These are phyloP conservation scores for Cordyceps cicadae DNA, from an alignment of 2,329 filamentous ascomycete genomes.

Conservation along the genomic window DNA sequence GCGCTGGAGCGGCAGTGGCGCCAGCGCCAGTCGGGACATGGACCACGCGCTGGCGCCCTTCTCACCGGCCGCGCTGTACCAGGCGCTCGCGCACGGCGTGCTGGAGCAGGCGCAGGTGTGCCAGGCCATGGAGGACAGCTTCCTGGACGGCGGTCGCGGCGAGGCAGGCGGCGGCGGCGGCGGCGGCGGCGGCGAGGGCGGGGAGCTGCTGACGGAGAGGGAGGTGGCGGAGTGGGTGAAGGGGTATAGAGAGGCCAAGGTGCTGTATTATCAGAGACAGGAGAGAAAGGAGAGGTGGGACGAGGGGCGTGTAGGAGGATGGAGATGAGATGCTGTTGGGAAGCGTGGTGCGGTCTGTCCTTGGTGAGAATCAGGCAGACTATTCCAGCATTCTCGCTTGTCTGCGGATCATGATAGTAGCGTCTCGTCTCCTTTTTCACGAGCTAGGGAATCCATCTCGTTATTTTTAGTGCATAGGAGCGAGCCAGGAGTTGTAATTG, in stretches of 20 bases:
- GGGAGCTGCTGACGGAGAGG: constrained; percentile 55
- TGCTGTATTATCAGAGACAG: constrained; percentile 67
- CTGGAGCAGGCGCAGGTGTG: constrained; percentile 78
- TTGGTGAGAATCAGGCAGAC: not conserved
- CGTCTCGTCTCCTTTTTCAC: not conserved
- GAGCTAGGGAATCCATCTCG: not conserved
- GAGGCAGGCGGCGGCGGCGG: constrained; percentile 51
- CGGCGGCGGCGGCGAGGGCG: constrained; percentile 20
- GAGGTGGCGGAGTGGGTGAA: constrained; percentile 81
- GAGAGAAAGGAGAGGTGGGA: constrained; percentile 94
- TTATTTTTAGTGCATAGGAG: too few species aligned
- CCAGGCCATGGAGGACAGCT: constrained; percentile 82
- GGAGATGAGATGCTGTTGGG: constrained; percentile 54
- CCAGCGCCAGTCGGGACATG: constrained; percentile 76
- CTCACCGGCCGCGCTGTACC: constrained; percentile 78
- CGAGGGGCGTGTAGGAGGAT: constrained; percentile 87
- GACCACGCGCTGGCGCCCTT: constrained; percentile 78
- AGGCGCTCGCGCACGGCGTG: constrained; percentile 65
- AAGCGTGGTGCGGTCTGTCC: too few species aligned
- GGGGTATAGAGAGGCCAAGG: constrained; percentile 70
- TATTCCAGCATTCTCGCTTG: not conserved
- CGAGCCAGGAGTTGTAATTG: too few species aligned
- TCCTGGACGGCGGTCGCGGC: constrained; percentile 53
- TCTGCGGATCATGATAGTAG: not conserved
- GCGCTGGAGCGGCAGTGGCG: constrained; percentile 89